Evolutionary conservation across 2,329 filamentous ascomycete species (phyloP), one percentile per base, ranked within the genome.

Genomic region (Cephalotrichum gorgonifer): DNA sequence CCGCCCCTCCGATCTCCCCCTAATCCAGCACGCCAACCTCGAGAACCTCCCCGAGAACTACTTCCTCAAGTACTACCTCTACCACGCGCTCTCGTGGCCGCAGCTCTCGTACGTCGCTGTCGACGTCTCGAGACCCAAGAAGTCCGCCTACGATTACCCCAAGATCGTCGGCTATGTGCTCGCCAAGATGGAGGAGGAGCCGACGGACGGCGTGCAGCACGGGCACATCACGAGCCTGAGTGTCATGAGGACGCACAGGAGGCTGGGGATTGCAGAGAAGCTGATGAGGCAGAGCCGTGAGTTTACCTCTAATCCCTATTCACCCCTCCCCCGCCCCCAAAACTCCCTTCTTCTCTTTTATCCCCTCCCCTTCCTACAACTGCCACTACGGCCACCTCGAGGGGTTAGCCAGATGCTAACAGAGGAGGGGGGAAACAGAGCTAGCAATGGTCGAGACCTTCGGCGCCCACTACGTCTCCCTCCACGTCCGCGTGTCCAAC

Each of bases 21-120:
- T 93, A 63, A 89, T 98, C 64, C 93, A 98, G 72, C 89, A 94
- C 68, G 91, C 91, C 64, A 97, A 98, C 75, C 90, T 98, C 65
- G 95, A 94, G 66, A 98, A 98, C 74, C 79, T 98, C 48, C 93
- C 93, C 56, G 93, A 98, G 70, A 98, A 98, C 76, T 98, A 98
- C 79, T 97, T 97, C 68, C 87, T 95, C 71, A 98, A 98, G 78
- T 98, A 98, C 78, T 98, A 98, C 74, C 83, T 98, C 62, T 98
- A 98, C 79, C 93, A 98, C 70, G 90, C 91, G 15, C 82, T 97
- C 57, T 95, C 89, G 59, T 98, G 93, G 93, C 93, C 93, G 43
- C 91, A 97, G 71, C 81, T 98, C 56, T 91, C 85, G 69, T 97
- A 90, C 69, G 91, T 98, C 50, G 93, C 93, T 58, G 89, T 98